These are phyloP conservation scores for Tilletia horrida DNA, from an alignment of 1,284 basidiomycete species.

Conservation along the genomic window DNA sequence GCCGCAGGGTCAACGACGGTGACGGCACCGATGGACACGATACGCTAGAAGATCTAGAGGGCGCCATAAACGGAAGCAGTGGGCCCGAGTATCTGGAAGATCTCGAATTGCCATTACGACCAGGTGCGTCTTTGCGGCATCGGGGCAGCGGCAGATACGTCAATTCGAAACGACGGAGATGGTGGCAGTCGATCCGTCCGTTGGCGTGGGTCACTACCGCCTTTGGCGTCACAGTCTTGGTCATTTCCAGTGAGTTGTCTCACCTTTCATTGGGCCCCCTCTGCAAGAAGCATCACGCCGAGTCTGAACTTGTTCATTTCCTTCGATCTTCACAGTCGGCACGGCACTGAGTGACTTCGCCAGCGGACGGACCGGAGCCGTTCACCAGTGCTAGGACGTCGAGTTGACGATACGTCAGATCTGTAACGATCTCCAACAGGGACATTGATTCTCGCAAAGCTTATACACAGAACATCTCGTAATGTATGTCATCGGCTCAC, in stretches of 20 bases:
- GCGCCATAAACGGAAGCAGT: slow-evolving; percentile 19
- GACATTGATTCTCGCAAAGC: too few relatives aligned
- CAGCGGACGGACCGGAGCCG: slow-evolving; percentile 34
- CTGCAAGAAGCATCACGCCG: too few relatives aligned
- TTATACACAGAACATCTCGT: too few relatives aligned
- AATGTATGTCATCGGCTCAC: too few relatives aligned
- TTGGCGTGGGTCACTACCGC: slow-evolving; percentile 46
- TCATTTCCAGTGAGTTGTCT: slow-evolving; percentile 28
- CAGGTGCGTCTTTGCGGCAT: slow-evolving; percentile 38
- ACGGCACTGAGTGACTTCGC: slow-evolving; percentile 33
- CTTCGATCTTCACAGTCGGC: slow-evolving; percentile 27
- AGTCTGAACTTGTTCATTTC: too few relatives aligned
- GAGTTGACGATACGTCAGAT: too few relatives aligned
- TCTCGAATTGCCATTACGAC: slow-evolving; percentile 48
- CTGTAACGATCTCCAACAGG: too few relatives aligned
- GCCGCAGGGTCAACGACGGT: slow-evolving; percentile 26
- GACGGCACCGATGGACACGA: slow-evolving; percentile 27
- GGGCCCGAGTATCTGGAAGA: slow-evolving; percentile 32
- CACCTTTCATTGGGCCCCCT: too few relatives aligned
- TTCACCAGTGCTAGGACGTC: slow-evolving; percentile 29
- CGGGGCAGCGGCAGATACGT: slow-evolving; percentile 4
- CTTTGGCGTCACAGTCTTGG: slow-evolving; percentile 48
- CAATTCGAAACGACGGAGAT: slow-evolving; percentile 20
- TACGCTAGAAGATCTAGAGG: slow-evolving; percentile 31
- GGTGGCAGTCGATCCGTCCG: slow-evolving; percentile 51